Percentiles rank a stretch among this genome's conserved stretches.
These are phyloP conservation scores for Diaporthe sp. DNA, from an alignment of 2,329 filamentous ascomycete species.

Conservation along the genomic window DNA sequence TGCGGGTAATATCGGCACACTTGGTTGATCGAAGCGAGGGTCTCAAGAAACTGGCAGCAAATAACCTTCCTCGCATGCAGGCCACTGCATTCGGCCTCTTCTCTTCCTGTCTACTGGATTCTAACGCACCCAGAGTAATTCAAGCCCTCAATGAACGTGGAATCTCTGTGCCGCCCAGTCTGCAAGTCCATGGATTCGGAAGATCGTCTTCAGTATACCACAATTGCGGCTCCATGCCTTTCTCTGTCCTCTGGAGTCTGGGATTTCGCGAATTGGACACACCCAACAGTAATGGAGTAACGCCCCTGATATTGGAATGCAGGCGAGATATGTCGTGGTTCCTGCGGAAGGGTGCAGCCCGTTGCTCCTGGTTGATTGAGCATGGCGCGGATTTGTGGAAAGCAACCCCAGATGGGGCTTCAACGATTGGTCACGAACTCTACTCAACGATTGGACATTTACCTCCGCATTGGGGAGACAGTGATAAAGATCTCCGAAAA, in stretches of 20 bases:
- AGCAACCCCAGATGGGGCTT: neutral
- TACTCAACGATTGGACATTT: neutral
- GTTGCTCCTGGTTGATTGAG: neutral
- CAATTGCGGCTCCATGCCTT: neutral
- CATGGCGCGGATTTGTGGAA: conserved; percentile 14
- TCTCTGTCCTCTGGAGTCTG: neutral
- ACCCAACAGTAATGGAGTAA: neutral
- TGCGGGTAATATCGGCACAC: neutral
- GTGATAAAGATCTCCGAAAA: neutral
- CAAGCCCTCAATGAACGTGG: neutral
- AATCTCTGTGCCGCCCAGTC: neutral
- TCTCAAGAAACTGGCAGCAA: conserved; percentile 5
- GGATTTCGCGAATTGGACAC: conserved; percentile 8
- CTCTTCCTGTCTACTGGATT: neutral
- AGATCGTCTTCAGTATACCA: neutral
- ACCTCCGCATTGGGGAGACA: too few relatives aligned
- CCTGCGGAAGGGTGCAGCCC: neutral
- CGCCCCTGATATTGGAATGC: neutral
- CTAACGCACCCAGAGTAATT: neutral
- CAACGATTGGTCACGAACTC: conserved; percentile 6
- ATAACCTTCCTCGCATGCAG: neutral
- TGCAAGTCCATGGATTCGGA: neutral
- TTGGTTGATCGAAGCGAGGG: conserved; percentile 1
- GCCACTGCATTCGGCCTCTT: conserved; percentile 2
- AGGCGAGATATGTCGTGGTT: neutral